Evolutionary conservation across 768 basidiomycete species (phyloP).

Genomic region (Trametes maxima): DNA sequence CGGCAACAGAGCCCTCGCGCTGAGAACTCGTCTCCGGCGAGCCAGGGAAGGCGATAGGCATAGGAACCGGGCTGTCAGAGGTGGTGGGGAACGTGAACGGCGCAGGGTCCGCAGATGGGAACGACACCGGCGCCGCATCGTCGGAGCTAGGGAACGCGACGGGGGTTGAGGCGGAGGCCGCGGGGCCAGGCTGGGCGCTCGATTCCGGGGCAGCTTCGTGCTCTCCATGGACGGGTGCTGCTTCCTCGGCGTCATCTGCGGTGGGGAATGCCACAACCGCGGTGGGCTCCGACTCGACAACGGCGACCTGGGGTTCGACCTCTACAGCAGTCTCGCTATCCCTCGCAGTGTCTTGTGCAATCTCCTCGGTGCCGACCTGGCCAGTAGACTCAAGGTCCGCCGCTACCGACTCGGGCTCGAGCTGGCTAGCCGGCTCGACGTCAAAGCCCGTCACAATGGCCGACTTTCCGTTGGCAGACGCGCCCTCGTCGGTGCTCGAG

Average conservation of each 20-base stretch:
- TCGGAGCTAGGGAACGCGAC: slow-evolving; percentile 32
- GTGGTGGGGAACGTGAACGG: slow-evolving; percentile 37
- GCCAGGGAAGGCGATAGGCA: slow-evolving; percentile 37
- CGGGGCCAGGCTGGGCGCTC: slow-evolving; percentile 14
- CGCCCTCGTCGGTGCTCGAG: slow-evolving; percentile 59
- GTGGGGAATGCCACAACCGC: slow-evolving; percentile 22
- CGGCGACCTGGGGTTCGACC: background rate
- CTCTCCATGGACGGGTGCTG: slow-evolving; percentile 13
- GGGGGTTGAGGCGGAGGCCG: slow-evolving; percentile 24
- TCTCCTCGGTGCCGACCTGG: slow-evolving; percentile 29
- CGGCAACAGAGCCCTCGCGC: slow-evolving; percentile 34
- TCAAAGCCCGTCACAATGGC: slow-evolving; percentile 49
- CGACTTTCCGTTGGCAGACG: slow-evolving; percentile 40
- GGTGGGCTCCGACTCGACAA: slow-evolving; percentile 8
- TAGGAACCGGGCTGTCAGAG: slow-evolving; percentile 31
- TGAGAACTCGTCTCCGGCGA: slow-evolving; percentile 36
- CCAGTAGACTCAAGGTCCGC: slow-evolving; percentile 13
- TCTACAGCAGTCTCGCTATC: slow-evolving; percentile 28
- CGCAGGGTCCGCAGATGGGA: slow-evolving; percentile 36
- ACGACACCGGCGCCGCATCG: slow-evolving; percentile 32
- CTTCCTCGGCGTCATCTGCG: slow-evolving; percentile 20
- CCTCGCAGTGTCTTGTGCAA: slow-evolving; percentile 26
- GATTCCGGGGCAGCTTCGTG: slow-evolving; percentile 18
- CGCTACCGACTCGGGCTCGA: slow-evolving; percentile 12
- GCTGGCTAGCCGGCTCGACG: slow-evolving; percentile 30